Percentiles rank a stretch among this genome's conserved stretches.
phyloP scores from a whole-genome alignment of 441 rosid genomes.

The Gossypium davidsonii region DNA sequence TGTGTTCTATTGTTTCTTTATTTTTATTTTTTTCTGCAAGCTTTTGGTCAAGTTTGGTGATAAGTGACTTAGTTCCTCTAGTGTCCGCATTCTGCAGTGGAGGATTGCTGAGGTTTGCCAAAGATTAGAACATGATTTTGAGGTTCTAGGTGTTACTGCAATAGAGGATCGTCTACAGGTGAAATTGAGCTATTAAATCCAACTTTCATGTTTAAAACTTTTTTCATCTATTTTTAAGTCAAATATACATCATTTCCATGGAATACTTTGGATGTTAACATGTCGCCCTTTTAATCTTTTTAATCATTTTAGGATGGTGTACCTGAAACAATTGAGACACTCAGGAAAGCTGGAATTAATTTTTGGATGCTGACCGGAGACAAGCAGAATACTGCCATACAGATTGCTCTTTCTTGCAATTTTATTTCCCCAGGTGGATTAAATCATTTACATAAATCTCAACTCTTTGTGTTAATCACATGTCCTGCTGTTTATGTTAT shows the following conservation, averaged over 20 bases:
- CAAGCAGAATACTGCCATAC: slow-evolving; percentile 75
- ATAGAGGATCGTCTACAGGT: slow-evolving; percentile 98
- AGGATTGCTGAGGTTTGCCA: slow-evolving; percentile 97
- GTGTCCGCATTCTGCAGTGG: slow-evolving; percentile 59
- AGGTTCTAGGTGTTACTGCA: slow-evolving; percentile 95
- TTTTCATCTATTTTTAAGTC: not conserved
- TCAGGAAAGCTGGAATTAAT: slow-evolving; percentile 72
- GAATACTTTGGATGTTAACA: not conserved
- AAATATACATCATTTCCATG: not conserved
- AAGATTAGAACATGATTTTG: slow-evolving; percentile 76
- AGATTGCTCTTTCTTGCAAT: slow-evolving; percentile 76
- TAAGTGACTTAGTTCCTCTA: slow-evolving; percentile 22
- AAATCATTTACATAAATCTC: not conserved
- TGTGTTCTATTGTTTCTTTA: slow-evolving; percentile 8
- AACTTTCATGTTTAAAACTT: slow-evolving; percentile 11
- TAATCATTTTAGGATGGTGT: slow-evolving; percentile 58
- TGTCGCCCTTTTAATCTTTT: not conserved
- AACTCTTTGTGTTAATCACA: not conserved
- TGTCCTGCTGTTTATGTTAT: not conserved
- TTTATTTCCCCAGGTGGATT: slow-evolving; percentile 64
- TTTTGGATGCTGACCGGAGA: slow-evolving; percentile 88
- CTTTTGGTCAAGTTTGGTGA: slow-evolving; percentile 7
- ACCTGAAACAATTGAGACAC: slow-evolving; percentile 71
- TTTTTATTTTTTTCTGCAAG: not conserved
- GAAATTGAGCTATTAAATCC: slow-evolving; percentile 21